Evolutionary conservation across 1,284 basidiomycete genomes (phyloP), one percentile per base, ranked within the genome.

Genomic region (Moesziomyces antarcticus): DNA sequence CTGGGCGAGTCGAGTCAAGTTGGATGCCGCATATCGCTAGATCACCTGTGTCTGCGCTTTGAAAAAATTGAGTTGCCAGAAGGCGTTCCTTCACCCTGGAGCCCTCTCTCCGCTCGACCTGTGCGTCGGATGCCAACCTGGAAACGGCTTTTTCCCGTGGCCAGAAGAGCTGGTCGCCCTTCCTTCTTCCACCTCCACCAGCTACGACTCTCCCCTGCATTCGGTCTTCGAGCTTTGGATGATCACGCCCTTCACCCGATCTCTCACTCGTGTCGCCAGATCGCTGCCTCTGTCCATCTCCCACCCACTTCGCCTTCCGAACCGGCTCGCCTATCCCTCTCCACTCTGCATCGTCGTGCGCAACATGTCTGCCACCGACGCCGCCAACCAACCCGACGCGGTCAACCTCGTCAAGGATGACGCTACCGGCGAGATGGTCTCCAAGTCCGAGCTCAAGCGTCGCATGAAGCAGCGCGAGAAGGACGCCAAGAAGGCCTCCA

Each of bases 401-500:
- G 72, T 62, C 67, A 82, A 80, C 67, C 73, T 82, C 54, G 65
- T 80, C 63, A 72, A 73, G 57, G 82, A 84, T 63, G 77, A 80
- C 21, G 75, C 75, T 33, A 83, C 82, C 56, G 81, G 82, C 56
- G 82, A 84, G 71, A 83, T 81, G 80, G 70, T 84, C 49, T 77
- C 74, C 79, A 84, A 84, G 79, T 82, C 77, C 58, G 79, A 81
- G 65, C 70, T 78, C 59, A 80, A 79, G 73, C 79, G 67, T 24
- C 73, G 73, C 24, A 62, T 78, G 56, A 82, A 68, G 62, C 78
- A 97, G 77, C 89, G 96, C 78, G 89, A 91, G 73, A 92, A 89
- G 86, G 93, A 93, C 48, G 92, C 91, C 18, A 88, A 87, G 77
- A 97, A 93, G 89, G 92, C 93, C 1, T 89, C 88, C 76, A 93